Evolutionary conservation across 148 eudicot genomes (phyloP).

Genomic region (Chenopodium berlandieri): DNA sequence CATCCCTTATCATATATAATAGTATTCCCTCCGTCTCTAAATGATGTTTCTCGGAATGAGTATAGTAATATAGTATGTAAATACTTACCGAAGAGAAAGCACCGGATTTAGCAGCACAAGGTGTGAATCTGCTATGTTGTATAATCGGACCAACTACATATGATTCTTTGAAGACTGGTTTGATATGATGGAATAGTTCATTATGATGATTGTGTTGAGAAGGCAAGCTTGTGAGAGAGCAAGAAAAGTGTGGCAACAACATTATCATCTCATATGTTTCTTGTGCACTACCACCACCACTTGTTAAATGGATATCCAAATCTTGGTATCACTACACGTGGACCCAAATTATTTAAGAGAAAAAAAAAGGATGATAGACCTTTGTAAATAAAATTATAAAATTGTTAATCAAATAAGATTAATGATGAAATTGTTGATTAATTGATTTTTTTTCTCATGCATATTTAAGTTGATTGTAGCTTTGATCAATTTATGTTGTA

Average conservation of each 20-base stretch:
- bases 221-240: conserved; percentile 6
- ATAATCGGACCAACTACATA: background rate
- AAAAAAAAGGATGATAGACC: background rate
- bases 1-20: background rate
- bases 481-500: too few species aligned
- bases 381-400: too few species aligned
- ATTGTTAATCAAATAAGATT: too few species aligned
- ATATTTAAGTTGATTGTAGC: too few species aligned
- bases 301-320: background rate
- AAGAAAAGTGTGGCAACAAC: conserved; percentile 4
- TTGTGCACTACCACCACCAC: conserved; percentile 2
- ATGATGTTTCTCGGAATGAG: too few species aligned
- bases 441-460: too few species aligned
- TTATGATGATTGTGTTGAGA: background rate
- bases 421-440: too few species aligned
- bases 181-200: background rate
- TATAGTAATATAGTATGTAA: background rate
- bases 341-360: background rate
- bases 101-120: conserved; percentile 47
- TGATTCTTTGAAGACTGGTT: background rate
- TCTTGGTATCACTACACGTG: background rate
- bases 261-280: conserved; percentile 10
- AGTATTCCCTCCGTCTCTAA: too few species aligned
- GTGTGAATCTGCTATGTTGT: conserved; percentile 3
- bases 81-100: conserved; percentile 55